Evolutionary conservation across 176 grass and related monocot species (phyloP).

Genomic region (Oryza coarctata): DNA sequence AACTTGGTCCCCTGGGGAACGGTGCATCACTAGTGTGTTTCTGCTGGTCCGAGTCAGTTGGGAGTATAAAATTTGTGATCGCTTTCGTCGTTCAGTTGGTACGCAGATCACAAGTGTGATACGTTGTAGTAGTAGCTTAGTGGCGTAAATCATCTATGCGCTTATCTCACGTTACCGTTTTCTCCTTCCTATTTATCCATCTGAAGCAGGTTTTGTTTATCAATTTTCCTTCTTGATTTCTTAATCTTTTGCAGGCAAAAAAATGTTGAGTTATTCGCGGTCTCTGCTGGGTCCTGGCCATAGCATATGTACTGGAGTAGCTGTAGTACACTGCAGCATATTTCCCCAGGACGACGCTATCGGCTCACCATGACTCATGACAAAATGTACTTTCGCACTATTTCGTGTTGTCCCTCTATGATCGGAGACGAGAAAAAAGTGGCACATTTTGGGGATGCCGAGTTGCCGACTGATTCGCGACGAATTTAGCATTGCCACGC

Average conservation of each 20-base stretch:
- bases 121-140: neutral
- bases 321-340: neutral
- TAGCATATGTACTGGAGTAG: no score
- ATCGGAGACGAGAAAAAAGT: neutral
- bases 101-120: neutral
- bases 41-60: neutral
- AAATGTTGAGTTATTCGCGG: no score
- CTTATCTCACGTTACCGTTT: neutral
- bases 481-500: neutral
- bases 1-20: no score
- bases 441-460: neutral
- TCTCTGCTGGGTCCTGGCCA: no score
- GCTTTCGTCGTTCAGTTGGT: neutral
- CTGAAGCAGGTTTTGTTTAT: neutral
- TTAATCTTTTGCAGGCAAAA: neutral
- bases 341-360: neutral
- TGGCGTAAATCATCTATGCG: neutral
- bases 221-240: neutral
- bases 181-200: neutral
- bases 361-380: no score
- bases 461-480: neutral
- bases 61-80: neutral
- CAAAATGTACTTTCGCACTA: no score
- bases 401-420: neutral
- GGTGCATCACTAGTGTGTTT: neutral